Base-by-base conservation (phyloP, 2,329 filamentous ascomycete species). In the Xylariaceae sp. region DNA sequence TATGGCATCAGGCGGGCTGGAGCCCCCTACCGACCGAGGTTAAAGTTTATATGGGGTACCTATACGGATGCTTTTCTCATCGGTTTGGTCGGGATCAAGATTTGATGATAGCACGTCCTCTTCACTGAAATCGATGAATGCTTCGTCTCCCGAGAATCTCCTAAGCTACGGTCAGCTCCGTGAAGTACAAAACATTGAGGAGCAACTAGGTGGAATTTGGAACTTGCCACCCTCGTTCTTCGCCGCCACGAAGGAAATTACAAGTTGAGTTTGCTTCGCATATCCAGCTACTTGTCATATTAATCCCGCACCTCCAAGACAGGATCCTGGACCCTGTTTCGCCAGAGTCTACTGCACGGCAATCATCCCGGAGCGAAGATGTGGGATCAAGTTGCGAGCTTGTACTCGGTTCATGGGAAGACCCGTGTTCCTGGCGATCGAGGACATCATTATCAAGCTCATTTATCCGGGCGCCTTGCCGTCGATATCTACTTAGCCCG, bases 161-260 rank as follows among this genome's bases (percentile, higher is more conserved):
- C 71, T 74, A 44, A 11, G 7, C 31, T 18, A 41, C 46, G 16
- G 45, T 63, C 46, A 64, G 59, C 2, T 34, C 31, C 36, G 36
- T 34, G 34, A 10, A 39, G 19, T 51, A 41, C n/a, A 43, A n/a
- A 13, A n/a, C 45, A 31, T 13, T 11, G 59, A 55, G 46, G 50
- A 50, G 39, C 17, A 47, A 48, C 31, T 28, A 31, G 34, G 28
- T 36, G 11, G 42, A 13, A 19, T 39, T n/a, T 42, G 42, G 22
- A 31, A 76, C 80, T 69, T 64, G 94, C 91, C 93, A 97, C 66
- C 91, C 91, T 74, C 92, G 80, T 71, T 97, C 93, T 63, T 88
- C 87, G 7, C 93, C 93, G 49, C 81, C 80, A 48, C 78, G 83
- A 60, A 97, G 74, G 71, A 93, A 96, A 54, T 81, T 86, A 65